Base-by-base conservation (phyloP, 805 yeast species). In the Kazachstania bromeliacearum region DNA sequence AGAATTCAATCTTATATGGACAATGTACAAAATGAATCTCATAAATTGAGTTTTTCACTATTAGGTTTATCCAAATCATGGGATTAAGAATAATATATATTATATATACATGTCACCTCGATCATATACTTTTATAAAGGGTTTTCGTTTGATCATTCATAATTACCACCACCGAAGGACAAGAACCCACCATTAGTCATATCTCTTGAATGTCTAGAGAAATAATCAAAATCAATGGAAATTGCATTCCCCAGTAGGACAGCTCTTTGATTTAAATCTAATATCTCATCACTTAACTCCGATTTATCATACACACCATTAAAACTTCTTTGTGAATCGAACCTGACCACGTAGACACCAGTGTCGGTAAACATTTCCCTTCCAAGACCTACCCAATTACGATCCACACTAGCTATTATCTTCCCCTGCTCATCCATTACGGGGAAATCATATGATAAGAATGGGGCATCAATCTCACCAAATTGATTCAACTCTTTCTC, bases 341-440 rank as follows among this genome's bases (percentile, higher is more conserved):
- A 81, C 40, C 95, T 63, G 20, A 89, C 62, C 21, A 88, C 75
- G 57, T 92, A 89, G 2, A 85, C 88, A 43, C 97, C 97, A 0
- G 96, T 83, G 59, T 92, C 97, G 0, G 97, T 88, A 52, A 89
- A 80, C 50, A 88, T 60, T 55, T 92, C 98, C 50, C 96, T 71
- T 2, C 94, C 95, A 28, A 92, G 62, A 0, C 98, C 98, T 5
- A 83, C 94, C 92, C 95, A 92, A 58, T 87, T 87, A 49, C 97
- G 71, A 57, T 85, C 92, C 2, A 92, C 89, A 2, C 82, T 67
- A 0, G 81, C 95, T 37, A 81, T 62, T 0, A 82, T 72, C 12
- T 67, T 62, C 0, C 77, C 79, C 1, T 63, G 35, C 27, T 67
- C 77, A 54, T 85, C 75, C 24, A 48, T 51, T 3, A 85, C 81